phyloP scores from a whole-genome alignment of 768 basidiomycete species.

The Collybia mongolica region DNA sequence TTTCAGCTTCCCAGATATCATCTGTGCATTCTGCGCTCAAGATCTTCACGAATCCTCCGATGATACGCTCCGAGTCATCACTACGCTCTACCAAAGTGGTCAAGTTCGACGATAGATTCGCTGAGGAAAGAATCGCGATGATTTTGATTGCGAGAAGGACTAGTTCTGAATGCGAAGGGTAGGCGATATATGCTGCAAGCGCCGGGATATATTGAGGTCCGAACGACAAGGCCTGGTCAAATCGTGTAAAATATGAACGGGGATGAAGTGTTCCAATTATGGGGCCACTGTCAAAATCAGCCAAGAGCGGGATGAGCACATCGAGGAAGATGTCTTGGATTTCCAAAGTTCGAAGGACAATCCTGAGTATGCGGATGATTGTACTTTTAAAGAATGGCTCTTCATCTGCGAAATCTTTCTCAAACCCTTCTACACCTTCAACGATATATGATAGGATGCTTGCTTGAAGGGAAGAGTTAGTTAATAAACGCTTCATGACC shows the following conservation, averaged over 20 bases:
- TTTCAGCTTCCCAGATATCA: conserved; percentile 60
- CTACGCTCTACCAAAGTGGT: conserved; percentile 79
- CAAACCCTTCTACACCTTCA: conserved; percentile 77
- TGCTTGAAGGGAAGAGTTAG: conserved; percentile 67
- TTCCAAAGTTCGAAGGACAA: conserved; percentile 78
- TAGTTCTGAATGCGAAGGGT: conserved; percentile 69
- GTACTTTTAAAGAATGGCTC: conserved; percentile 72
- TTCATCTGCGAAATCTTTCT: conserved; percentile 65
- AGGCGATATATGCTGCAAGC: conserved; percentile 77
- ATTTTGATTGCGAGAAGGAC: conserved; percentile 79
- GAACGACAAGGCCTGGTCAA: conserved; percentile 76
- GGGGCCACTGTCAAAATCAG: conserved; percentile 58
- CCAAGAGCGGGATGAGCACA: conserved; percentile 75
- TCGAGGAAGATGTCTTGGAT: conserved; percentile 90
- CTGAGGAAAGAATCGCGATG: conserved; percentile 62
- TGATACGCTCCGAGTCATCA: conserved; percentile 80
- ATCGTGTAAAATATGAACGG: conserved; percentile 66
- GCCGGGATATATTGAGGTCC: conserved; percentile 73
- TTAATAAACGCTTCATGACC: conserved; percentile 76
- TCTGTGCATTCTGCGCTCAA: conserved; percentile 61
- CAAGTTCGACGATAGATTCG: conserved; percentile 68
- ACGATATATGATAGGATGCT: conserved; percentile 78
- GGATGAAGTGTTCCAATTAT: conserved; percentile 56
- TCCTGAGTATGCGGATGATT: conserved; percentile 78
- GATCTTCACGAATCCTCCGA: conserved; percentile 72